Base-by-base conservation (phyloP, 768 basidiomycete species). In the Lactifluus pinguis region DNA sequence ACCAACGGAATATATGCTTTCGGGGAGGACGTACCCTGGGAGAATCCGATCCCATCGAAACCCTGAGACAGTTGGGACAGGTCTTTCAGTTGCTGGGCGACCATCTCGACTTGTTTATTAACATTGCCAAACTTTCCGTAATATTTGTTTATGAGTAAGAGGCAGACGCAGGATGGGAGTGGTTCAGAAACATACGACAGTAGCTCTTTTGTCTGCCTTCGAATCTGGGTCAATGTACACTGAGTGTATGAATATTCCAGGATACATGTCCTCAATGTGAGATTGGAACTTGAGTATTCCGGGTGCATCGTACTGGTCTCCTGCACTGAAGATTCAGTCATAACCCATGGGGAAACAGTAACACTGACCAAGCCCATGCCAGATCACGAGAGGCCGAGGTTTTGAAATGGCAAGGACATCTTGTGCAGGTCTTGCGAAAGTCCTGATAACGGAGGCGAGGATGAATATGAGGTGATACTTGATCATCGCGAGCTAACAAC, bases 31-130 rank as follows among this genome's bases (percentile, higher is more conserved):
- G n/a, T 55, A 72, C 86, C 91, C 80, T 94, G 92, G 1, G 91
- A 93, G 72, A 94, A 86, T 1, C 92, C 92, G 54, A 94, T 84
- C 15, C 87, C 92, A 69, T 92, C 90, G 66, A 93, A 94, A 3
- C 92, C 92, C 32, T 68, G 67, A 51, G 75, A 62, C 15, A 94
- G 79, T 66, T 92, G 84, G 1, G 82, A 77, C 38, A 93, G 79
- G 1, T 72, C 76, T 34, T 76, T 73, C 4, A 94, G 73, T 69
- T 93, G 88, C 32, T 77, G 74, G 14, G 86, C 78, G 6, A 87
- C 90, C 34, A 78, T 42, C 21, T 76, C 79, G 4, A 94, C 67
- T 68, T 94, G 92, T 6, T 82, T 77, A 57, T 89, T 78, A 42
- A 90, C 79, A 61, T 89, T 84, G 48, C 92, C 92, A 66, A 85